phyloP scores from a whole-genome alignment of 495 filamentous ascomycete genomes.

The Penicilliopsis zonata region DNA sequence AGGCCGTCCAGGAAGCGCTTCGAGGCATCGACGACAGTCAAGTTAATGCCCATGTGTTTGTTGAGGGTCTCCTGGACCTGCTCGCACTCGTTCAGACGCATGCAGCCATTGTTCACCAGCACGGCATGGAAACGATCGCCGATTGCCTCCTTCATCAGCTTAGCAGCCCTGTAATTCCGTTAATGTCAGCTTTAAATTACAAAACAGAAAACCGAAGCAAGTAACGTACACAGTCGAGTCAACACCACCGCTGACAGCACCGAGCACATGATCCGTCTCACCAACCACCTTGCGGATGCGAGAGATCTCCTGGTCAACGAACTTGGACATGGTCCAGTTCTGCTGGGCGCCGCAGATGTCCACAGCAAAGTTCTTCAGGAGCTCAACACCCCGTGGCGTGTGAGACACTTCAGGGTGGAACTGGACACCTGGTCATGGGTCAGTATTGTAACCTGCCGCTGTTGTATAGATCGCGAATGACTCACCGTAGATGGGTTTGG shows the following conservation, averaged over 20 bases:
- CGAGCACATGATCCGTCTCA: slow-evolving; percentile 67
- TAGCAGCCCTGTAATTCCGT: slow-evolving; percentile 46
- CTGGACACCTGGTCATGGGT: slow-evolving; percentile 53
- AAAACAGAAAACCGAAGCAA: neutral
- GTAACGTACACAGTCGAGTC: slow-evolving; percentile 56
- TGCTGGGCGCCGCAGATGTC: slow-evolving; percentile 61
- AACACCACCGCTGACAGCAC: slow-evolving; percentile 81
- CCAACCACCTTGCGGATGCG: slow-evolving; percentile 71
- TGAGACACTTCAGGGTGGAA: slow-evolving; percentile 83
- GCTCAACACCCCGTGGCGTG: slow-evolving; percentile 44
- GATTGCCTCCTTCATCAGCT: slow-evolving; percentile 73
- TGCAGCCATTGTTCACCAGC: slow-evolving; percentile 76
- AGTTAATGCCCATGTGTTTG: slow-evolving; percentile 73
- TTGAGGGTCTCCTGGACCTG: slow-evolving; percentile 65
- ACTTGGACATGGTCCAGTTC: slow-evolving; percentile 75
- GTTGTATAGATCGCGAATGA: neutral
- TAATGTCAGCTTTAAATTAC: neutral
- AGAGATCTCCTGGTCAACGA: slow-evolving; percentile 65
- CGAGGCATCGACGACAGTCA: slow-evolving; percentile 76
- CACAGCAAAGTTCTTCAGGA: slow-evolving; percentile 73
- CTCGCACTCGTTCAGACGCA: slow-evolving; percentile 77
- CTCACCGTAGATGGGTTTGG: slow-evolving; percentile 42
- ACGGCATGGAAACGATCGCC: slow-evolving; percentile 84
- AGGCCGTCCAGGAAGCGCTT: slow-evolving; percentile 63
- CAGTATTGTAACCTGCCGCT: neutral